Conservation (phyloP, 495 filamentous ascomycete genomes). For the Lasiosphaeriaceae sp. region DNA sequence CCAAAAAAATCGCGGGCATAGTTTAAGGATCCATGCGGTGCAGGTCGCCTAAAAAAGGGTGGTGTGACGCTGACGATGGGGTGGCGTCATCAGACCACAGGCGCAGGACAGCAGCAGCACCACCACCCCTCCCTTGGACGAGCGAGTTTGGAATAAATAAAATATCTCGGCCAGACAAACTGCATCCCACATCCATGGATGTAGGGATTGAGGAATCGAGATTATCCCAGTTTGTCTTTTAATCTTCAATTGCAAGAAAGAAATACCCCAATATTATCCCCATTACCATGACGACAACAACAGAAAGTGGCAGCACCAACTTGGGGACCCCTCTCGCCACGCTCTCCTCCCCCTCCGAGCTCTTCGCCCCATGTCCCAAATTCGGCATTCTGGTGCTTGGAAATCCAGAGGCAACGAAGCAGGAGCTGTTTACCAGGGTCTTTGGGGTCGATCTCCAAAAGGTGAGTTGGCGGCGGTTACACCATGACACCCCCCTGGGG, state of each 20-base stretch:
- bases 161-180: not conserved
- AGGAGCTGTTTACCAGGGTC: constrained; percentile 23
- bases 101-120: not conserved
- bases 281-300: not conserved
- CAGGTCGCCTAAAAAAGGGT: not conserved
- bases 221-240: too few species aligned
- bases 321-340: not conserved
- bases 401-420: constrained; percentile 28
- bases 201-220: too few species aligned
- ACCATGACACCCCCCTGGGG: too few species aligned
- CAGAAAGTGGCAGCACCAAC: not conserved
- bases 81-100: constrained; percentile 25
- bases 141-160: too few species aligned
- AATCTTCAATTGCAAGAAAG: too few species aligned
- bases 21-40: not conserved
- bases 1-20: too few species aligned
- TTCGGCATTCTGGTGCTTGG: constrained; percentile 27
- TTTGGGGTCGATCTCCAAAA: constrained; percentile 29
- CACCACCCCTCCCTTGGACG: not conserved
- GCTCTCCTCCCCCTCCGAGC: constrained; percentile 16
- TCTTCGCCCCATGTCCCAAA: constrained; percentile 22
- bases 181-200: too few species aligned
- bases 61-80: constrained; percentile 11
- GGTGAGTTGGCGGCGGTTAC: constrained; percentile 1
- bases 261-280: not conserved